A percentile compares a stretch with the other conserved stretches of the same genome.
These are phyloP conservation scores for Cantharellus anzutake DNA, from an alignment of 768 basidiomycete genomes.

Conservation along the genomic window DNA sequence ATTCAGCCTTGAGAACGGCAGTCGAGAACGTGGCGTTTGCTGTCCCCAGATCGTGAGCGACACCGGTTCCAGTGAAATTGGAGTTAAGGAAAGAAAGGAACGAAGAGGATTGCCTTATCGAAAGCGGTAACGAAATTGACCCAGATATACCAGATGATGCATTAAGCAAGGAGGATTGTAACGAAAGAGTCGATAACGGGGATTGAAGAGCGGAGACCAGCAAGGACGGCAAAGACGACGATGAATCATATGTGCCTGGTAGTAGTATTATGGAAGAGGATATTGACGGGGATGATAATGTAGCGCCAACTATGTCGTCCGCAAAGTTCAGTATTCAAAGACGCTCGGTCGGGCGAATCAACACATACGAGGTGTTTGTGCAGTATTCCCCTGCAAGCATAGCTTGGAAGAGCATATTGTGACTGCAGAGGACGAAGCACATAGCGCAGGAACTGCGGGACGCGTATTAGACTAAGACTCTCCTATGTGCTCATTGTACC, in stretches of 20 bases:
- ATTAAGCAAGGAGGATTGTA: conserved; percentile 10
- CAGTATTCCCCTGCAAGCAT: conserved; percentile 5
- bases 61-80: not conserved
- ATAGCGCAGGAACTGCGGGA: too few relatives aligned
- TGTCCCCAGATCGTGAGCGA: conserved; percentile 14
- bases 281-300: conserved; percentile 26
- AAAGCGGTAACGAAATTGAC: conserved; percentile 7
- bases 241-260: conserved; percentile 23
- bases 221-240: conserved; percentile 45
- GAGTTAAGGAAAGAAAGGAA: not conserved
- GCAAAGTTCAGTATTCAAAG: not conserved
- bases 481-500: too few relatives aligned
- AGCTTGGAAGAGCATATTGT: conserved; percentile 8
- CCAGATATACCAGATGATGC: conserved; percentile 7
- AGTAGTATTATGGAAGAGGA: conserved; percentile 38
- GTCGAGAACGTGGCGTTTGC: conserved; percentile 25
- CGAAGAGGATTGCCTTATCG: conserved; percentile 4
- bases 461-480: too few relatives aligned
- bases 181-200: conserved; percentile 38
- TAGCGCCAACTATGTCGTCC: conserved; percentile 40
- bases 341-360: not conserved
- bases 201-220: conserved; percentile 47
- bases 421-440: not conserved
- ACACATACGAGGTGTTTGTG: not conserved
- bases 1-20: conserved; percentile 32